Evolutionary conservation across 768 basidiomycete genomes (phyloP).

Genomic region (Collybiopsis confluens): DNA sequence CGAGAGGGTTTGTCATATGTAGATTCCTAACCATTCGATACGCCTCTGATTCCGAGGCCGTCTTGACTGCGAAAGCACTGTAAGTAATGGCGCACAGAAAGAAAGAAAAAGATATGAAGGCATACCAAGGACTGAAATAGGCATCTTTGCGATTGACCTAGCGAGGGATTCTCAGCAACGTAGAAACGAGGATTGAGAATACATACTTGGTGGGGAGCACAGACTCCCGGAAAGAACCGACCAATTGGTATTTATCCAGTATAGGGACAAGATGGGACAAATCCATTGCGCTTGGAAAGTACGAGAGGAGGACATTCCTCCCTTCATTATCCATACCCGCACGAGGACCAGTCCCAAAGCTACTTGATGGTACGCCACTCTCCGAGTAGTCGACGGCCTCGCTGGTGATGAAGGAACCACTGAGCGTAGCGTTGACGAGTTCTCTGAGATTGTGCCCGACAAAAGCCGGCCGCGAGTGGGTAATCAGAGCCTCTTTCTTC

Average conservation of each 20-base stretch:
- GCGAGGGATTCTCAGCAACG: not conserved
- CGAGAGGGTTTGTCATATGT: conserved; percentile 52
- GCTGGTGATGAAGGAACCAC: conserved; percentile 38
- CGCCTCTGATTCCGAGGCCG: conserved; percentile 66
- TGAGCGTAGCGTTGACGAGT: conserved; percentile 41
- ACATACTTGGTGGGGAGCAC: not conserved
- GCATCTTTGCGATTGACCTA: conserved; percentile 26
- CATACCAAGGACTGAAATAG: conserved; percentile 46
- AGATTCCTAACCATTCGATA: conserved; percentile 59
- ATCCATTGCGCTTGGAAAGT: conserved; percentile 46
- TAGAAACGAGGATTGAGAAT: conserved; percentile 32
- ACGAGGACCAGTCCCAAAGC: conserved; percentile 41
- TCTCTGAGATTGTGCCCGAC: conserved; percentile 34
- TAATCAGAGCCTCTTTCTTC: conserved; percentile 54
- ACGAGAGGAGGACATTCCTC: conserved; percentile 55
- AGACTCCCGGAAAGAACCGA: not conserved
- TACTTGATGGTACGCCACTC: conserved; percentile 15
- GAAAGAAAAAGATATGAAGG: conserved; percentile 34
- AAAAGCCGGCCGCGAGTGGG: conserved; percentile 44
- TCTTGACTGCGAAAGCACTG: conserved; percentile 26
- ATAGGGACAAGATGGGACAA: not conserved
- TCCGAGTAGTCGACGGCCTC: conserved; percentile 21
- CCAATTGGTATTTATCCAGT: not conserved
- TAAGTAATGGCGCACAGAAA: no score
- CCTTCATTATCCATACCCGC: conserved; percentile 48